Conservation (phyloP, 352 stramenopile genomes). For the Phytophthora lateralis region DNA sequence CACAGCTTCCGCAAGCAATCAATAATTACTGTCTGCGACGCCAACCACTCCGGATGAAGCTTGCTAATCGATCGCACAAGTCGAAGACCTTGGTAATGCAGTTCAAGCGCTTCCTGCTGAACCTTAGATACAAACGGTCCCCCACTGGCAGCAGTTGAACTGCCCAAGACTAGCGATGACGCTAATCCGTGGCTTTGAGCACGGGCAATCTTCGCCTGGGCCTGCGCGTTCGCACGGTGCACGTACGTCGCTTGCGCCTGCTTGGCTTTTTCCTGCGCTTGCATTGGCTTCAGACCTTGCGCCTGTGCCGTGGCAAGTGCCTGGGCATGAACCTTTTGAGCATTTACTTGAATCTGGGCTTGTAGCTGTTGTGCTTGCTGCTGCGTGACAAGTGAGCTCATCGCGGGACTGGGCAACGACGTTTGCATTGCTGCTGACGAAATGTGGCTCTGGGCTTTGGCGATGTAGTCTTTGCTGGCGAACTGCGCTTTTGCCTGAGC, state of each 20-base stretch:
- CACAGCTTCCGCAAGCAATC: conserved; percentile 95
- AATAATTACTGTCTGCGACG: conserved; percentile 87
- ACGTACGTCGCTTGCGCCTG: conserved; percentile 89
- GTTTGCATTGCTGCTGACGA: conserved; percentile 66
- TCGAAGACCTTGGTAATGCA: conserved; percentile 94
- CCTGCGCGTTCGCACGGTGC: conserved; percentile 85
- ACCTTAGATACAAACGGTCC: conserved; percentile 74
- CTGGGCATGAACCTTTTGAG: conserved; percentile 89
- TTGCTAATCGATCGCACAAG: conserved; percentile 92
- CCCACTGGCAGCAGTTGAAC: conserved; percentile 17
- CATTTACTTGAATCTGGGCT: conserved; percentile 90
- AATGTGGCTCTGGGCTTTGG: conserved; percentile 85
- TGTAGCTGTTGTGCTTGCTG: conserved; percentile 88
- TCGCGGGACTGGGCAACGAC: conserved; percentile 50
- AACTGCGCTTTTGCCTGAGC: conserved; percentile 88
- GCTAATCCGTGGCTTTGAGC: conserved; percentile 66
- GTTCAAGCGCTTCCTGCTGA: conserved; percentile 91
- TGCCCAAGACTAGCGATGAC: conserved; percentile 39
- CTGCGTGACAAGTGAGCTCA: conserved; percentile 66
- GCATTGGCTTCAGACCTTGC: conserved; percentile 83
- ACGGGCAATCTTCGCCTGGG: conserved; percentile 85
- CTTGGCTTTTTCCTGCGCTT: conserved; percentile 91
- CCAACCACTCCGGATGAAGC: conserved; percentile 91
- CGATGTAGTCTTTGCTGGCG: conserved; percentile 90
- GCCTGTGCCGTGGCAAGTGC: conserved; percentile 86